Base-by-base conservation (phyloP, 805 yeast genomes). In the Ogataea trehalophila region DNA sequence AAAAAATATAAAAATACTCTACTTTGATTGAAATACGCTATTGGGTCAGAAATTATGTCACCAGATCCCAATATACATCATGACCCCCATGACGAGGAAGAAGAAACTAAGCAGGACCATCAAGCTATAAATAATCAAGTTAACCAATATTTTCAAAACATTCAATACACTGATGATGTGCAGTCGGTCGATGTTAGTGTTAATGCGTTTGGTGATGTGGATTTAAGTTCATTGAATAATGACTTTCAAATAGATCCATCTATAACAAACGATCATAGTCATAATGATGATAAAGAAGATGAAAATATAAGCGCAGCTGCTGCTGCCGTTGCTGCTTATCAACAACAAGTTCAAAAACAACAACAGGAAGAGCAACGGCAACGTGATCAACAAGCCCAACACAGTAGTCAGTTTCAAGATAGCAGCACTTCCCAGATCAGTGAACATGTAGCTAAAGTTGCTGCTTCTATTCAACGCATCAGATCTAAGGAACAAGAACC, bases 241-340 rank as follows among this genome's bases (percentile, higher is more conserved):
- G 61, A 53, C 18, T 60, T 60, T 44, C 62, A 58, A 39, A 60
- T 60, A n/a, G 63, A 58, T 39, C 56, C 62, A 5, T 45, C 60
- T 2, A 51, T 58, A 26, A 44, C 53, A 7, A 49, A 40, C 36
- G 48, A 46, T 16, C 53, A 48, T 15, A 20, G 42, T 17, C 47
- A 47, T 20, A 26, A 26, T 3, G 48, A 46, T n/a, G 48, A 38
- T 5, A 49, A 50, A 29, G 50, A 46, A 9, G 50, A 51, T 33
- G 58, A 53, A 20, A 47, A 49, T 33, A 44, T 56, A 4, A 44
- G 47, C 13, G 55, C 58, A 1, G 60, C 61, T 1, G 60, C 58
- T 3, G 61, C 59, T 5, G 61, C 59, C 3, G 56, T 53, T 33
- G 55, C 56, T 15, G 60, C 58, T 23, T 55, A 55, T 29, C 56